These are phyloP conservation scores for Vicia sativa DNA, from an alignment of 306 rosid genomes.

Conservation along the genomic window DNA sequence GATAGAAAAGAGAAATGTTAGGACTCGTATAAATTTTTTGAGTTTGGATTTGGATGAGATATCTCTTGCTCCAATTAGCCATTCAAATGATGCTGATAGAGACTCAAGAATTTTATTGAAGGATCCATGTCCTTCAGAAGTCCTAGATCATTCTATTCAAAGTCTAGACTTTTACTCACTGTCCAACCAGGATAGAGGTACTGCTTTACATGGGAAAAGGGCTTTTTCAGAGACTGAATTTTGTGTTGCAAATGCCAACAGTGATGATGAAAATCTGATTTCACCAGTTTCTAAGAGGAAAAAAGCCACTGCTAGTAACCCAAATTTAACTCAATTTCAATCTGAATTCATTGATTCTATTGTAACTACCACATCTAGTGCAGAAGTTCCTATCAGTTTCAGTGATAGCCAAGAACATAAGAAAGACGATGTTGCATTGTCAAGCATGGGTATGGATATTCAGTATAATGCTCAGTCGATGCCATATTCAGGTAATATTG, in stretches of 20 bases:
- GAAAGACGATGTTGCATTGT: constrained; percentile 42
- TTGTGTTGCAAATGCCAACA: constrained; percentile 37
- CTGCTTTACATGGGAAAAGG: constrained; percentile 39
- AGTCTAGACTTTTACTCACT: constrained; percentile 46
- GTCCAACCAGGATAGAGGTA: constrained; percentile 35
- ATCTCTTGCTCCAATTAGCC: constrained; percentile 39
- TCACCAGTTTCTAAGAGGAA: constrained; percentile 46
- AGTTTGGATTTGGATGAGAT: constrained; percentile 39
- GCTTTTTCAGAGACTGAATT: constrained; percentile 44
- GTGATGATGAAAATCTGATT: constrained; percentile 36
- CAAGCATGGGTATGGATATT: constrained; percentile 38
- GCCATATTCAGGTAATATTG: constrained; percentile 45
- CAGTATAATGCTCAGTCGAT: constrained; percentile 37
- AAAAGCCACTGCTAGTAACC: constrained; percentile 43
- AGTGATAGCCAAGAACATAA: constrained; percentile 44
- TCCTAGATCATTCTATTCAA: constrained; percentile 47
- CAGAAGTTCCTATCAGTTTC: constrained; percentile 42
- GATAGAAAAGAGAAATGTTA: constrained; percentile 47
- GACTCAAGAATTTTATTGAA: constrained; percentile 36
- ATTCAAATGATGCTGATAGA: constrained; percentile 45
- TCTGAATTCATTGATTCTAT: constrained; percentile 45
- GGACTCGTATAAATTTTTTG: constrained; percentile 46
- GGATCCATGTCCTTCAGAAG: constrained; percentile 45
- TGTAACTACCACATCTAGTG: constrained; percentile 44
- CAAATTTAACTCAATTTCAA: constrained; percentile 34